phyloP scores from a whole-genome alignment of 2,329 filamentous ascomycete species.

The Biscogniauxia marginata region DNA sequence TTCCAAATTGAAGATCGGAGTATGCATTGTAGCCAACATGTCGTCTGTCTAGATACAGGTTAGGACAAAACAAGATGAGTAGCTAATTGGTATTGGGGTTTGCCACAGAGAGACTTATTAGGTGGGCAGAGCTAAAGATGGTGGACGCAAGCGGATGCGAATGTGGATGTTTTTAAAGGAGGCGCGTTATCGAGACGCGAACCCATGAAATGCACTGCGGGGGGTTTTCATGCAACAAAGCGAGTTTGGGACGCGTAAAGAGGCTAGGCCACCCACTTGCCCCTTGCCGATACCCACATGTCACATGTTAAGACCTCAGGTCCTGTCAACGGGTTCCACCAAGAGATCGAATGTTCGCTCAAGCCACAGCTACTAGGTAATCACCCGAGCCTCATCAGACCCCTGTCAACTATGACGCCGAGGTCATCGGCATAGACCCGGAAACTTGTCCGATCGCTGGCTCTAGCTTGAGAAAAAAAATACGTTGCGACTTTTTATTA shows the following conservation, averaged over 20 bases:
- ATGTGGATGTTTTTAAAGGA: not conserved
- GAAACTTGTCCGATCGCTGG: slow-evolving; percentile 13
- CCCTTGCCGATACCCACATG: not conserved
- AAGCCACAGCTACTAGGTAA: slow-evolving; percentile 1
- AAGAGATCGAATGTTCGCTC: too few relatives aligned
- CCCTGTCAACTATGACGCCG: slow-evolving; percentile 23
- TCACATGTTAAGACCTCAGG: too few relatives aligned
- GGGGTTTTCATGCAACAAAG: slow-evolving; percentile 11
- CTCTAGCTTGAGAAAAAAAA: not conserved
- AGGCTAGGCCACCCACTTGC: slow-evolving; percentile 1
- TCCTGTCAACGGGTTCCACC: not conserved
- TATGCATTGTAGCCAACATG: slow-evolving; percentile 37
- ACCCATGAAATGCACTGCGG: not conserved
- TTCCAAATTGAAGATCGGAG: slow-evolving; percentile 43
- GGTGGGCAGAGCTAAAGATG: not conserved
- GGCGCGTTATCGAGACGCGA: not conserved
- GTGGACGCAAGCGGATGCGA: not conserved
- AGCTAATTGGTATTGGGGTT: not conserved
- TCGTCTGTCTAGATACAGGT: slow-evolving; percentile 9
- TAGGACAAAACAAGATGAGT: not conserved
- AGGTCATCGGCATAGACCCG: slow-evolving; percentile 10
- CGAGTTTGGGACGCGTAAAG: slow-evolving; percentile 28
- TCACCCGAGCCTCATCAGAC: not conserved
- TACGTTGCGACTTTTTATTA: slow-evolving; percentile 20
- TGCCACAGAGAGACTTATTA: not conserved